Percentiles rank a stretch among this genome's conserved stretches.
These are phyloP conservation scores for Pharus latifolius DNA, from an alignment of 176 grass and related monocot genomes.

Conservation along the genomic window DNA sequence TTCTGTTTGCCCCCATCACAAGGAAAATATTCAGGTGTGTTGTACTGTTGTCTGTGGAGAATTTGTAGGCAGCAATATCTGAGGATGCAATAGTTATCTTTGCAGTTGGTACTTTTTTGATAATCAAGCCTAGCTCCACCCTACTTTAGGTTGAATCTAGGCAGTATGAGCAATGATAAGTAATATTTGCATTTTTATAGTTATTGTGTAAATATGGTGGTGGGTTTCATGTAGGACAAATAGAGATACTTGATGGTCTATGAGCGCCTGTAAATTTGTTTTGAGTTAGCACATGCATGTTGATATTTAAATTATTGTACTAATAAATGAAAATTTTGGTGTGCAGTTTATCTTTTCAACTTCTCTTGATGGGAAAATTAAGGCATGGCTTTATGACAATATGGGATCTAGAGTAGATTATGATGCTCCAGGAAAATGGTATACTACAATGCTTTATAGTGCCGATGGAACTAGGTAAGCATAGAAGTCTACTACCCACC, in stretches of 20 bases:
- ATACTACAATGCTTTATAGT: constrained; percentile 95
- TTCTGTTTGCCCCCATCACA: constrained; percentile 88
- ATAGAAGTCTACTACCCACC: neutral
- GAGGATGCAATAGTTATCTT: neutral
- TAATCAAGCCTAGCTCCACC: neutral
- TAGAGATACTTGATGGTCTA: neutral
- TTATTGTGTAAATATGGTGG: neutral
- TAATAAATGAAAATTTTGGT: constrained; percentile 6
- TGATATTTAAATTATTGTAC: too few relatives aligned
- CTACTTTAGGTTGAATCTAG: neutral
- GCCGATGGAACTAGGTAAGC: constrained; percentile 87
- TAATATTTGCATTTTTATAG: neutral
- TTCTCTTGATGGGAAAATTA: constrained; percentile 91
- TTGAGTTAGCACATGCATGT: neutral
- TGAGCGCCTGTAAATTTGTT: neutral
- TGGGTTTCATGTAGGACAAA: neutral
- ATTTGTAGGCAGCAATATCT: neutral
- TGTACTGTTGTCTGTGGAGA: neutral
- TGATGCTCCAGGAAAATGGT: constrained; percentile 88
- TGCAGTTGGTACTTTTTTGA: constrained; percentile 9
- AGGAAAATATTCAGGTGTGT: constrained; percentile 88
- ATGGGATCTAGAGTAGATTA: constrained; percentile 90
- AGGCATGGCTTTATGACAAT: constrained; percentile 99
- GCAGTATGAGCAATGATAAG: neutral
- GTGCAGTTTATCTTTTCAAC: constrained; percentile 97